Evolutionary conservation across 345 rosid genomes (phyloP), one percentile per base, ranked within the genome.

Genomic region (Sapria himalayana): DNA sequence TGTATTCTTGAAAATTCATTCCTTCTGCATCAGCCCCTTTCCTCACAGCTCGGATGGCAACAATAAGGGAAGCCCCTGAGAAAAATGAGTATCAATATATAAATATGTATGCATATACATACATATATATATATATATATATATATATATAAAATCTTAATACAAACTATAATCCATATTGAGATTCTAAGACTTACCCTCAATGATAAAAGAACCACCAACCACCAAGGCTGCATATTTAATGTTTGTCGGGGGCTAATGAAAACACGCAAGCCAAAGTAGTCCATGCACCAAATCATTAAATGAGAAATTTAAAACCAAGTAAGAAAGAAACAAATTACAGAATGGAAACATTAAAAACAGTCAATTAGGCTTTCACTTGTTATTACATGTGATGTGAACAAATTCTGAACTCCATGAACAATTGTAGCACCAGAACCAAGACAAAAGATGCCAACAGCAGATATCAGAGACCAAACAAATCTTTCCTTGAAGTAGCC

Each of bases 381-480:
- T 12, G 43, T 43, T 46, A 45, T 56, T 66, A 82, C 97, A 50
- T 67, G 62, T 50, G 92, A 42, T 39, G 64, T 64, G 92, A 92
- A 76, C 68, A 86, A 65, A 61, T 81, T 74, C 46, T 86, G 98
- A 56, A 89, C 55, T 55, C 98, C 98, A 67, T 78, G 55, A 43
- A 89, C 82, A 49, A 89, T 72, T 52, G 94, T 89, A 58, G 98
- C 98, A 43, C 98, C 98, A 41, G 94, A 74, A 15, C 98, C 98
- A 56, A 89, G 94, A 60, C 98, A 89, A 51, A 89, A 82, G 51
- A 89, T 89, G 43, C 94, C 98, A 41, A 89, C 98, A 65, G 94
- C 94, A 51, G 94, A 89, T 63, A 89, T 89, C 76, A 89, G 71
- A 48, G 94, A 82, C 98, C 98, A 89, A 49, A 89, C 94, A 67